phyloP scores from a whole-genome alignment of 768 basidiomycete genomes.

The Mycena vitilis region DNA sequence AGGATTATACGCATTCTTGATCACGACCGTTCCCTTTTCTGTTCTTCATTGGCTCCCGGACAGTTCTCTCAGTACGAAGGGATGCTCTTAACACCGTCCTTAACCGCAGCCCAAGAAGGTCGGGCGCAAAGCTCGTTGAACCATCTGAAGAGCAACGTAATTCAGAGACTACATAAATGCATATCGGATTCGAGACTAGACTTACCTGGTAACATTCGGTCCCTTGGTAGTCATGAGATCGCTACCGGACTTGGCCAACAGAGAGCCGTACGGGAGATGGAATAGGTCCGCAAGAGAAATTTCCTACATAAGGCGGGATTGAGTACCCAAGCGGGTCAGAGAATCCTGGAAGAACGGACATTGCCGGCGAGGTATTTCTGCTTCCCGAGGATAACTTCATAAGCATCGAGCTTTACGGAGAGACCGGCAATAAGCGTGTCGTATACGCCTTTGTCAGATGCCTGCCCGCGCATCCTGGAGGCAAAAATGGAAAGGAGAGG shows the following conservation, averaged over 20 bases:
- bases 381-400: slow-evolving; percentile 64
- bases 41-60: background rate
- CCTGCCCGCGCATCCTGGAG: slow-evolving; percentile 34
- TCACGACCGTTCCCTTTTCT: background rate
- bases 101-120: slow-evolving; percentile 60
- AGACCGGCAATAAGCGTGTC: slow-evolving; percentile 45
- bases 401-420: slow-evolving; percentile 57
- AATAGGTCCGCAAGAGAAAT: slow-evolving; percentile 59
- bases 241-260: slow-evolving; percentile 40
- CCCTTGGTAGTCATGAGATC: slow-evolving; percentile 45
- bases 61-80: slow-evolving; percentile 10
- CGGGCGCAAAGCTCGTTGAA: slow-evolving; percentile 61
- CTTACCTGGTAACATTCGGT: slow-evolving; percentile 60
- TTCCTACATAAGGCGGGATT: slow-evolving; percentile 41
- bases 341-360: slow-evolving; percentile 45
- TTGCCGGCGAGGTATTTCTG: slow-evolving; percentile 68
- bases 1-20: background rate
- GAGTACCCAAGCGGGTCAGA: background rate
- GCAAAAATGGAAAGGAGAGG: background rate
- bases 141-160: slow-evolving; percentile 49
- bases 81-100: slow-evolving; percentile 46
- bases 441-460: slow-evolving; percentile 39
- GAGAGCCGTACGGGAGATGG: slow-evolving; percentile 53
- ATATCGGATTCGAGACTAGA: background rate
- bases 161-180: background rate